These are phyloP conservation scores for Extremus antarcticus DNA, from an alignment of 495 filamentous ascomycete genomes.

Conservation along the genomic window DNA sequence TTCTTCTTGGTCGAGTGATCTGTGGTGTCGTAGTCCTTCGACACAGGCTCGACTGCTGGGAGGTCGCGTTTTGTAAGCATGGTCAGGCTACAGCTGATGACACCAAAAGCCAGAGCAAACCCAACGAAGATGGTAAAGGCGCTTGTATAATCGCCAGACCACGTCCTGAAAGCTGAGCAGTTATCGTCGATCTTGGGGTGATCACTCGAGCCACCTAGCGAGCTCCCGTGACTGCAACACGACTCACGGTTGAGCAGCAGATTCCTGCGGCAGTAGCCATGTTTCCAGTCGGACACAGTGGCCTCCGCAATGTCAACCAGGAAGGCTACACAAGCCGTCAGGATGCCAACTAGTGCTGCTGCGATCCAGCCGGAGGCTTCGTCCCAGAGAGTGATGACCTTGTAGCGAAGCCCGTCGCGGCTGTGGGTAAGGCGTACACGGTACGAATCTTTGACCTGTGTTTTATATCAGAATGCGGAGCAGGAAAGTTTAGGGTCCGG, in stretches of 20 bases:
- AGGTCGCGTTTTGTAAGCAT: conserved; percentile 42
- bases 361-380: conserved; percentile 42
- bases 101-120: conserved; percentile 39
- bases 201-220: no score
- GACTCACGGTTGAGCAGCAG: conserved; percentile 36
- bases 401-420: conserved; percentile 31
- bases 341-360: conserved; percentile 40
- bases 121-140: conserved; percentile 30
- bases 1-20: conserved; percentile 8
- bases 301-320: conserved; percentile 43
- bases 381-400: conserved; percentile 30
- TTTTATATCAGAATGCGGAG: not conserved
- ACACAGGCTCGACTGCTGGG: conserved; percentile 31
- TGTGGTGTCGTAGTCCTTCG: conserved; percentile 16
- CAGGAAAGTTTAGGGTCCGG: conserved; percentile 10
- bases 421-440: not conserved
- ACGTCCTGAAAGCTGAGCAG: not conserved
- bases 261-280: conserved; percentile 42
- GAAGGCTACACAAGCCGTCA: conserved; percentile 47
- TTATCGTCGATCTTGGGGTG: not conserved
- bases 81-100: conserved; percentile 39
- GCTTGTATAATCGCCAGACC: not conserved
- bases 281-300: conserved; percentile 44
- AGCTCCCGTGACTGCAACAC: conserved; percentile 31
- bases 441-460: not conserved